These are phyloP conservation scores for Penicillium chermesinum DNA, from an alignment of 495 filamentous ascomycete species.

Conservation along the genomic window DNA sequence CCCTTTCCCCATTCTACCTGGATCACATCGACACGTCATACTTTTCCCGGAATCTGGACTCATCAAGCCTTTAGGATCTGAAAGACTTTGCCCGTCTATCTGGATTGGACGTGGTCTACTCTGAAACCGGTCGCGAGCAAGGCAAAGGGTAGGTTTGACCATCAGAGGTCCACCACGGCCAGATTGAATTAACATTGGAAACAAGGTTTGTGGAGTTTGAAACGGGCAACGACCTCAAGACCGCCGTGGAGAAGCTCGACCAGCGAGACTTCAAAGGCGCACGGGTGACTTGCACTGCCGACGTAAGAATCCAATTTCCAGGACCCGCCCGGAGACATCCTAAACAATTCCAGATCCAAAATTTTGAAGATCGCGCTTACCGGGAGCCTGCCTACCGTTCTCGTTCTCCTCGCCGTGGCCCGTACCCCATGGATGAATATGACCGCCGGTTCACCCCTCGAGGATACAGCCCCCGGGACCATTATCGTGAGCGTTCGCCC, in stretches of 20 bases:
- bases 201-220: constrained; percentile 96
- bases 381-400: constrained; percentile 70
- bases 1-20: constrained; percentile 12
- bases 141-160: constrained; percentile 75
- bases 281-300: constrained; percentile 74
- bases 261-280: constrained; percentile 84
- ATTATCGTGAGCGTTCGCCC: constrained; percentile 79
- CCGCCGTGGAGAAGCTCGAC: constrained; percentile 90
- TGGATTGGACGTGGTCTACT: constrained; percentile 96
- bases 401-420: constrained; percentile 67
- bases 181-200: constrained; percentile 25
- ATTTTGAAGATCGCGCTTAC: constrained; percentile 58
- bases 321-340: constrained; percentile 19
- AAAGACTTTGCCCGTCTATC: constrained; percentile 99
- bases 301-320: constrained; percentile 55
- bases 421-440: constrained; percentile 65
- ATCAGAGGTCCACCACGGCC: constrained; percentile 4
- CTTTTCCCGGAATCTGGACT: constrained; percentile 39
- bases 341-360: constrained; percentile 48
- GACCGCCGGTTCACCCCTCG: constrained; percentile 71
- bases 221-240: constrained; percentile 80
- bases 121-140: constrained; percentile 89
- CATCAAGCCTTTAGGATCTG: constrained; percentile 67
- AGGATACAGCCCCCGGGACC: constrained; percentile 76
- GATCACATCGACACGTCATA: constrained; percentile 21